Conservation (phyloP, 495 filamentous ascomycete species). For the Cercophora samala region DNA sequence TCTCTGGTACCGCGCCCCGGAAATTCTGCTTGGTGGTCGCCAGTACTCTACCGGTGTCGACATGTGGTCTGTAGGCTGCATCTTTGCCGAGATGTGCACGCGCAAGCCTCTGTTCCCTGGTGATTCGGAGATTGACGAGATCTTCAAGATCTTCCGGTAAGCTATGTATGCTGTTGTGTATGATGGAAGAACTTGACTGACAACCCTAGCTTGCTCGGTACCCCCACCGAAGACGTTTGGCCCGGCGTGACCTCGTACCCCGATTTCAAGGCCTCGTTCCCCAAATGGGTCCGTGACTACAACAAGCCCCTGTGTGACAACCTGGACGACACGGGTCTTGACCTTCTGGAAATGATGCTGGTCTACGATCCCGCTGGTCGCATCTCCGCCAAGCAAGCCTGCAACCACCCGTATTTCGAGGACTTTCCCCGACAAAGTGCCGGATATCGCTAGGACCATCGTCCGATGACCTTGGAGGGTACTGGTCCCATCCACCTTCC, state of each 20-base stretch:
- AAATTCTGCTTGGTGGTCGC: conserved; percentile 93
- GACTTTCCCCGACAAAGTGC: conserved; percentile 49
- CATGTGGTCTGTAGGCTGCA: conserved; percentile 99
- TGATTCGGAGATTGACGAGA: conserved; percentile 98
- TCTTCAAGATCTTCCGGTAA: conserved; percentile 98
- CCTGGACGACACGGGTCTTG: conserved; percentile 71
- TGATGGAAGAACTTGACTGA: conserved; percentile 7
- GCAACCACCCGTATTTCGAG: conserved; percentile 88
- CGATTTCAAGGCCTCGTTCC: conserved; percentile 95
- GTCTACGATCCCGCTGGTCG: conserved; percentile 92
- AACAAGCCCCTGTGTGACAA: conserved; percentile 49
- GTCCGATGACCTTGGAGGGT: neutral
- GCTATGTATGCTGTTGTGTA: conserved; percentile 25
- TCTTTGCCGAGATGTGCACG: conserved; percentile 99
- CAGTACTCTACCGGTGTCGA: conserved; percentile 98
- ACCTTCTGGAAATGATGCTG: conserved; percentile 87
- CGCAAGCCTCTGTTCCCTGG: conserved; percentile 96
- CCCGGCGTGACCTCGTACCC: conserved; percentile 96
- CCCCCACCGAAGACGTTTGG: conserved; percentile 84
- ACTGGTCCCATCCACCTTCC: neutral
- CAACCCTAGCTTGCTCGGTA: conserved; percentile 72
- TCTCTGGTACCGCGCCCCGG: conserved; percentile 96
- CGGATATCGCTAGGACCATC: conserved; percentile 37
- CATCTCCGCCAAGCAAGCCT: conserved; percentile 94
- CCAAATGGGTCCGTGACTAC: conserved; percentile 83